Conservation (phyloP, 179 eudicot genomes). For the Gypsophila paniculata region DNA sequence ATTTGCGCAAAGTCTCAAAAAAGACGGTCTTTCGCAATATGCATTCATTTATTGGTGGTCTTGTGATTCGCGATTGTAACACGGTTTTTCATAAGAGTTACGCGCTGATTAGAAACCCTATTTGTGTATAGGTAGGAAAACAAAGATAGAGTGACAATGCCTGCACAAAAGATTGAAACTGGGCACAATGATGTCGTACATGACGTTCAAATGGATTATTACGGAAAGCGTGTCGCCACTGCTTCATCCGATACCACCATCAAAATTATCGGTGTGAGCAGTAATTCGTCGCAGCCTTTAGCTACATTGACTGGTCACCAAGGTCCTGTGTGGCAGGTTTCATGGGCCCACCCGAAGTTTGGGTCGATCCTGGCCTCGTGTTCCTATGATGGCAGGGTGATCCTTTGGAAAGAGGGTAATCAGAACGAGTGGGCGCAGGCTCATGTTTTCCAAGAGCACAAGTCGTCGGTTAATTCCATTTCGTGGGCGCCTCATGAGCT, state of each 20-base stretch:
- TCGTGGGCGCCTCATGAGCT: conserved; percentile 86
- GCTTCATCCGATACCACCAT: conserved; percentile 71
- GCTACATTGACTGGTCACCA: conserved; percentile 69
- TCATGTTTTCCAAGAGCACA: conserved; percentile 65
- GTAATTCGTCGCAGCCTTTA: conserved; percentile 52
- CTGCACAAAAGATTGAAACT: conserved; percentile 72
- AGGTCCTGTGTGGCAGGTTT: conserved; percentile 80
- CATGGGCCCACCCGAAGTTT: conserved; percentile 79
- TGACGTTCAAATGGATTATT: conserved; percentile 88
- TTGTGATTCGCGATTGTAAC: too few species aligned
- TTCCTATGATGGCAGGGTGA: conserved; percentile 72
- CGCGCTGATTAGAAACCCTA: neutral
- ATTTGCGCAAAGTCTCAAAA: neutral
- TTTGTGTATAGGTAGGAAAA: conserved; percentile 15
- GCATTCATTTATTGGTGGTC: too few species aligned
- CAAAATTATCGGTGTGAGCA: conserved; percentile 57
- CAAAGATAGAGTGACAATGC: conserved; percentile 36
- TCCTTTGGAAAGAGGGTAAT: conserved; percentile 78
- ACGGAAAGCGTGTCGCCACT: conserved; percentile 78
- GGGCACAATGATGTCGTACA: conserved; percentile 73
- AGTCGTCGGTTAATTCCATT: conserved; percentile 71
- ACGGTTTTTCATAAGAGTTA: too few species aligned
- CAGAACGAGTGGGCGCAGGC: conserved; percentile 68
- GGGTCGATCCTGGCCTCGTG: conserved; percentile 72
- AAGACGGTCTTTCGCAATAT: too few species aligned